phyloP scores from a whole-genome alignment of 2,329 filamentous ascomycete genomes.

The Coniochaeta ligniaria region DNA sequence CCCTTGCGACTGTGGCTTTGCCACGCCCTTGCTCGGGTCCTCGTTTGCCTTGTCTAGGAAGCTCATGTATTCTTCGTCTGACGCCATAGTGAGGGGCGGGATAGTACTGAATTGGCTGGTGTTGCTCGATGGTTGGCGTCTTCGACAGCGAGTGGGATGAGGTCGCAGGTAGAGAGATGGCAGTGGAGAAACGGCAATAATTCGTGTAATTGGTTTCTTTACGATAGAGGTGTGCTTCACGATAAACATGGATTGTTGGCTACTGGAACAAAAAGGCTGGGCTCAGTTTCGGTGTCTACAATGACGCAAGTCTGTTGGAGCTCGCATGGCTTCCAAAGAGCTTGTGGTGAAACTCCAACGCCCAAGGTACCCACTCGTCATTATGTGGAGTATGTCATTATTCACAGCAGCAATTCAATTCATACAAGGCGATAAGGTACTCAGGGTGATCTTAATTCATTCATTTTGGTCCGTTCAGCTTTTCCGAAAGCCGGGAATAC shows the following conservation, averaged over 20 bases:
- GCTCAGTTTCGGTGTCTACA: not conserved
- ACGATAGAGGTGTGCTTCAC: not conserved
- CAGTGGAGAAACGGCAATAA: not conserved
- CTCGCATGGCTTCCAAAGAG: not conserved
- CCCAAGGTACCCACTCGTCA: not conserved
- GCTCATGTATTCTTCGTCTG: conserved; percentile 74
- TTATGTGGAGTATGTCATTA: too few species aligned
- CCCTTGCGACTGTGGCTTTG: conserved; percentile 20
- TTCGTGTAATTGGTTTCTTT: not conserved
- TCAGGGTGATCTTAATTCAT: conserved; percentile 4
- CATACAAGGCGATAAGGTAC: not conserved
- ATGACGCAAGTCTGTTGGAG: conserved; percentile 4
- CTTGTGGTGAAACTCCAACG: not conserved
- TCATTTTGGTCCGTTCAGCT: conserved; percentile 19
- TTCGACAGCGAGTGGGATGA: not conserved
- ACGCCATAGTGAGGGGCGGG: conserved; percentile 44
- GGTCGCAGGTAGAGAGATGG: not conserved
- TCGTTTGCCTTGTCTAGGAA: conserved; percentile 86
- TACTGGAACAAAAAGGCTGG: not conserved
- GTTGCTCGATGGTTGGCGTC: not conserved
- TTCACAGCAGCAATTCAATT: not conserved
- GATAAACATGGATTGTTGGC: not conserved
- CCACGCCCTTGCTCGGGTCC: conserved; percentile 58
- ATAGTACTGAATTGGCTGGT: not conserved
- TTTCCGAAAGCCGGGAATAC: conserved; percentile 18